These are phyloP conservation scores for Keithomyces neogunnii DNA, from an alignment of 2,329 filamentous ascomycete species.

Conservation along the genomic window DNA sequence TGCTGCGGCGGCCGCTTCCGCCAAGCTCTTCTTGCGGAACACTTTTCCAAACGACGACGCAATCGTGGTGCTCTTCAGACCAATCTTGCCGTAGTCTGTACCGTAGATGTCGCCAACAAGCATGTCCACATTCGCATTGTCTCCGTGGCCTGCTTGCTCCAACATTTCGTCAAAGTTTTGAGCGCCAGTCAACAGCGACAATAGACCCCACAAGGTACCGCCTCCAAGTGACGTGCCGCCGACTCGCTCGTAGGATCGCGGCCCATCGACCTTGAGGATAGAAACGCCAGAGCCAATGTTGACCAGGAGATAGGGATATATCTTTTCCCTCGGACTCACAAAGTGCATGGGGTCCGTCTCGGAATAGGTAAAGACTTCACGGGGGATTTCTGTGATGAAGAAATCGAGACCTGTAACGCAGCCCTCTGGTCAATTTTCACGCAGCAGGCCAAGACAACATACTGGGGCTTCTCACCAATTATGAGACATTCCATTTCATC, in stretches of 20 bases:
- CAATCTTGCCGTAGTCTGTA: slow-evolving; percentile 91
- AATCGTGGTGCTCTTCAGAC: slow-evolving; percentile 90
- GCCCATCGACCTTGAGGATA: slow-evolving; percentile 94
- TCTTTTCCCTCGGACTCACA: slow-evolving; percentile 63
- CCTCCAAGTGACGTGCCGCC: slow-evolving; percentile 92
- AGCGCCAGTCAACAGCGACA: slow-evolving; percentile 87
- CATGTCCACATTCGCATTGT: slow-evolving; percentile 92
- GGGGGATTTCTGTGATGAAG: slow-evolving; percentile 96
- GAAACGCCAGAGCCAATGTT: slow-evolving; percentile 97
- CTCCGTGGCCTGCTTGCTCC: slow-evolving; percentile 78
- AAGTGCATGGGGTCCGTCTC: slow-evolving; percentile 89
- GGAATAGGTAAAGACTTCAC: slow-evolving; percentile 94
- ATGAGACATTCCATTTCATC: slow-evolving; percentile 99
- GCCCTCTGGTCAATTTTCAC: neutral
- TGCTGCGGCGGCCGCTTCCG: slow-evolving; percentile 68
- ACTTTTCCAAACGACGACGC: slow-evolving; percentile 96
- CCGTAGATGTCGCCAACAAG: slow-evolving; percentile 97
- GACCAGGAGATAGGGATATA: slow-evolving; percentile 94
- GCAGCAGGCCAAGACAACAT: neutral
- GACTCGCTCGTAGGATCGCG: slow-evolving; percentile 77
- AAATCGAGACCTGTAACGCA: slow-evolving; percentile 73
- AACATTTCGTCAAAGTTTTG: slow-evolving; percentile 98
- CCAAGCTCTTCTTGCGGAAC: slow-evolving; percentile 82
- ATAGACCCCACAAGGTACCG: slow-evolving; percentile 93
- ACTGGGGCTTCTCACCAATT: slow-evolving; percentile 51